Evolutionary conservation across 768 basidiomycete species (phyloP).

Genomic region (Kwoniella sp.): DNA sequence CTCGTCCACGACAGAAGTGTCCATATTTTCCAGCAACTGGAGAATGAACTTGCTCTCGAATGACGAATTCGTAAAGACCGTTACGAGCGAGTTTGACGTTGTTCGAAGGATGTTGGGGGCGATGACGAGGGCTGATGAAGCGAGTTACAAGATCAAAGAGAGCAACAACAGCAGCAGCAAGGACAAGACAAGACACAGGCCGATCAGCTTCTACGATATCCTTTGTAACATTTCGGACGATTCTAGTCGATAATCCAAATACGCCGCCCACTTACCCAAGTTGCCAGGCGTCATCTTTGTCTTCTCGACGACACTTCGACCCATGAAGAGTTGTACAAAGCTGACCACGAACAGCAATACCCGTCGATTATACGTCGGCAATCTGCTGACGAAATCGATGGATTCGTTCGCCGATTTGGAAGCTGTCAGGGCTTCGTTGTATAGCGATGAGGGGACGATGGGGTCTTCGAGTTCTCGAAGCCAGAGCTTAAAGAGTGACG

Average conservation of each 20-base stretch:
- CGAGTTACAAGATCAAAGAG: no score
- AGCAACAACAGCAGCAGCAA: no score
- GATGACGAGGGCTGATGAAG: conserved; percentile 71
- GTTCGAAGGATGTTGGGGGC: conserved; percentile 87
- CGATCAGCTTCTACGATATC: no score
- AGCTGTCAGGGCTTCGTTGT: conserved; percentile 77
- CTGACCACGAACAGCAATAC: conserved; percentile 86
- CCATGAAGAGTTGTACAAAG: conserved; percentile 85
- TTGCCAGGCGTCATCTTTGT: conserved; percentile 83
- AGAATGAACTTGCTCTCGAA: conserved; percentile 88
- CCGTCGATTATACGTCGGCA: conserved; percentile 82
- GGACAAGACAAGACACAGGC: no score
- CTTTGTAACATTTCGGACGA: no score
- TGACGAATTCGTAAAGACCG: conserved; percentile 88
- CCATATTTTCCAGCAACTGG: conserved; percentile 77
- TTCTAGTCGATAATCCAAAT: no score
- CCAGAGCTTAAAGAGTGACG: conserved; percentile 90
- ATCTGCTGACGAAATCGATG: conserved; percentile 70
- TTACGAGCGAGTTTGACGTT: conserved; percentile 79
- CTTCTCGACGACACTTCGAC: conserved; percentile 67
- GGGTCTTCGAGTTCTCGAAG: conserved; percentile 87
- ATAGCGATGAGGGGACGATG: conserved; percentile 85
- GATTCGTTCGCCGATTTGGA: conserved; percentile 70
- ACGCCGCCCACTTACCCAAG: conserved; percentile 56
- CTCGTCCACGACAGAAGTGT: conserved; percentile 72